These are phyloP conservation scores for Geotrichum cucujoidarum DNA, from an alignment of 1,139 yeast genomes.

Conservation along the genomic window DNA sequence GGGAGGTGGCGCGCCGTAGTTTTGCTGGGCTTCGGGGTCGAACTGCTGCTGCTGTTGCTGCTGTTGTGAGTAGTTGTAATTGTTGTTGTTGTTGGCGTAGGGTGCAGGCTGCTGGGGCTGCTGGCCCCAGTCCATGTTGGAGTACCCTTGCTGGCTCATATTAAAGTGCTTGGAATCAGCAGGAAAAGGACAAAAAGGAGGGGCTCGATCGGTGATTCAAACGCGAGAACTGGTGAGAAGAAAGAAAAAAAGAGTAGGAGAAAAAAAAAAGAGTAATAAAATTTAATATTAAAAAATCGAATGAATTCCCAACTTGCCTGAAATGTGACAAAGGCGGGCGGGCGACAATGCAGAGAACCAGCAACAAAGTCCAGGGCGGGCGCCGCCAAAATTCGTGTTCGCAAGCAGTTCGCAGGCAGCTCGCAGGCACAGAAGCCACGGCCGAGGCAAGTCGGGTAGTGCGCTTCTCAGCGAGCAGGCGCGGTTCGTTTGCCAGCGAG, in stretches of 20 bases:
- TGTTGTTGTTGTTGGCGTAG: conserved; percentile 9
- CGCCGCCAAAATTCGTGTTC: too few species aligned
- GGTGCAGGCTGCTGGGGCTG: neutral
- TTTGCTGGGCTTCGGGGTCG: conserved; percentile 17
- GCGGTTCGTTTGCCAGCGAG: too few species aligned
- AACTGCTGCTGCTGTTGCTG: conserved; percentile 21
- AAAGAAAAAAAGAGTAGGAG: neutral
- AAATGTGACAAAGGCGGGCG: too few species aligned
- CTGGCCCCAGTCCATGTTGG: conserved; percentile 5
- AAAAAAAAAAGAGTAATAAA: neutral
- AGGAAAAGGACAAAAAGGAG: neutral
- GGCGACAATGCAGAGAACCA: too few species aligned
- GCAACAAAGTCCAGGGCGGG: too few species aligned
- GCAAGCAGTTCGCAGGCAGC: too few species aligned
- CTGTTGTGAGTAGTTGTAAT: conserved; percentile 8
- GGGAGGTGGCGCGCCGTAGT: conserved; percentile 25
- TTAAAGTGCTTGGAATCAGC: neutral
- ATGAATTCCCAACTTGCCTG: too few species aligned
- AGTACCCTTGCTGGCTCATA: conserved; percentile 7
- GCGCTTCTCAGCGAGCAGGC: too few species aligned
- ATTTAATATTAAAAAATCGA: too few species aligned
- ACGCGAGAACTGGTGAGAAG: neutral
- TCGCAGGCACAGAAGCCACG: too few species aligned
- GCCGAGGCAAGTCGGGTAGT: too few species aligned
- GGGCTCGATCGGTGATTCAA: too few species aligned